Conservation (phyloP, 345 rosid species). For the Anacardium occidentale region DNA sequence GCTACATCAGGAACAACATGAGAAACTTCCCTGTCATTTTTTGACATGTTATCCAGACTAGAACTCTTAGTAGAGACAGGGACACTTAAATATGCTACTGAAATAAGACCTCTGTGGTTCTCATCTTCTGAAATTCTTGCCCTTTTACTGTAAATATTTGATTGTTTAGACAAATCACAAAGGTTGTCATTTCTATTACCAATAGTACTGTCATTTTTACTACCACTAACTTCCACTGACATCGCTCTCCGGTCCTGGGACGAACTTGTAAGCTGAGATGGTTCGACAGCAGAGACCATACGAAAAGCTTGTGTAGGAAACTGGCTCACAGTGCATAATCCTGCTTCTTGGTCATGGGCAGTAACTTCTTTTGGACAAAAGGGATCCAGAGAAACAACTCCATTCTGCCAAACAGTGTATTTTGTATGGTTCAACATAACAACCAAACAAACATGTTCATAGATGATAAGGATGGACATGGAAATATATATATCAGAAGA, state of each 20-base stretch:
- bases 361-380: constrained; percentile 76
- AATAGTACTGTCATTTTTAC: constrained; percentile 22
- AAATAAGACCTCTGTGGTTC: constrained; percentile 29
- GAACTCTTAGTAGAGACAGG: constrained; percentile 30
- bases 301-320: constrained; percentile 59
- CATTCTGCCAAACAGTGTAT: constrained; percentile 48
- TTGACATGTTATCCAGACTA: constrained; percentile 31
- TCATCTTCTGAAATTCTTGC: constrained; percentile 46
- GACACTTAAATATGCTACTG: constrained; percentile 37
- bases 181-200: constrained; percentile 29
- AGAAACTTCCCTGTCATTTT: constrained; percentile 42
- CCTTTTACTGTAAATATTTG: constrained; percentile 44
- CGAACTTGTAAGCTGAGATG: constrained; percentile 52
- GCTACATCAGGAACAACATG: constrained; percentile 80
- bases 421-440: constrained; percentile 9
- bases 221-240: constrained; percentile 23
- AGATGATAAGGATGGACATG: neutral
- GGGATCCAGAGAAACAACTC: constrained; percentile 55
- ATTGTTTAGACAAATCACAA: constrained; percentile 37
- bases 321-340: constrained; percentile 63
- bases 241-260: constrained; percentile 38
- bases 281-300: constrained; percentile 43
- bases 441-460: constrained; percentile 5
- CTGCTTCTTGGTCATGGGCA: constrained; percentile 63
- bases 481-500: neutral